These are phyloP conservation scores for Hymenoscyphus fraxineus DNA, from an alignment of 2,329 filamentous ascomycete genomes.

Conservation along the genomic window DNA sequence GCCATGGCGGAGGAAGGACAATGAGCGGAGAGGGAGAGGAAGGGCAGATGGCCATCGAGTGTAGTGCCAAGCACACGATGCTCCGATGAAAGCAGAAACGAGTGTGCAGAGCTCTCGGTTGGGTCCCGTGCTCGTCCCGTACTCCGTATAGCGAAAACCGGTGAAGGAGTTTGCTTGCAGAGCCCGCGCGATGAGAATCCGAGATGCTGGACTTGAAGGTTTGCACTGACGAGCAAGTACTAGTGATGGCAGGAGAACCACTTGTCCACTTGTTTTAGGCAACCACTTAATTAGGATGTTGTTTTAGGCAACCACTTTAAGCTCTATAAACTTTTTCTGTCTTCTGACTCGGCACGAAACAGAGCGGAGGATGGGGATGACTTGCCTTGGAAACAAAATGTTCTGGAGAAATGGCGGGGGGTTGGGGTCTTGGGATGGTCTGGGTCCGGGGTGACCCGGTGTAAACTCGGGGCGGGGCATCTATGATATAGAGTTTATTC, in stretches of 20 bases:
- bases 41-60: background rate
- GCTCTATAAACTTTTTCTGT: background rate
- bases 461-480: background rate
- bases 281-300: background rate
- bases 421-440: background rate
- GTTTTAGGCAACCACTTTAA: background rate
- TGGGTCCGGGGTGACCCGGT: background rate
- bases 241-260: background rate
- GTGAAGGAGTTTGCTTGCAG: background rate
- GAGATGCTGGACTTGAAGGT: background rate
- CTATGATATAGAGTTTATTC: background rate
- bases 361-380: background rate
- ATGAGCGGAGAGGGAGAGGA: background rate
- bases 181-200: background rate
- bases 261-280: constrained; percentile 1
- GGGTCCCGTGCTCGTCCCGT: too few relatives aligned
- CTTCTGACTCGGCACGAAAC: background rate
- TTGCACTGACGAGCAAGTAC: background rate
- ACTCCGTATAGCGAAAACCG: background rate
- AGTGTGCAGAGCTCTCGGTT: background rate
- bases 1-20: background rate
- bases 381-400: background rate
- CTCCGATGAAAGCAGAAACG: background rate
- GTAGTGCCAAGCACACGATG: background rate
- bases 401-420: background rate